These are phyloP conservation scores for Trichosporon sp. DNA, from an alignment of 1,284 basidiomycete species.

Conservation along the genomic window DNA sequence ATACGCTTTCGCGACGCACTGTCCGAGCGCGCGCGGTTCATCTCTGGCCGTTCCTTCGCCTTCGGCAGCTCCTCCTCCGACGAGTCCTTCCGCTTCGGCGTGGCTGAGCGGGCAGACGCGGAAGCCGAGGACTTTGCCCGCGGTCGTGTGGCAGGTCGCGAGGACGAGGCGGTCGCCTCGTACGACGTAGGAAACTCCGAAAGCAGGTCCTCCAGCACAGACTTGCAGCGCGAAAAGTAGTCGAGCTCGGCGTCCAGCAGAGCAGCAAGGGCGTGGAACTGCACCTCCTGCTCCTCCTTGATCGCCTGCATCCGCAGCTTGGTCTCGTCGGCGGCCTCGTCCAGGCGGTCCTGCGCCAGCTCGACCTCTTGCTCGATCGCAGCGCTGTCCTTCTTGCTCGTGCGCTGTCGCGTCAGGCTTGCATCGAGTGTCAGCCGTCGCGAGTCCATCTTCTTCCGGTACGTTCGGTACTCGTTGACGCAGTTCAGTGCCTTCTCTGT, in stretches of 20 bases:
- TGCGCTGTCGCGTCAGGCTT: conserved; percentile 63
- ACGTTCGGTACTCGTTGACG: conserved; percentile 47
- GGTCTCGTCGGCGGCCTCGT: conserved; percentile 74
- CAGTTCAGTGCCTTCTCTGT: conserved; percentile 52
- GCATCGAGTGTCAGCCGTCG: conserved; percentile 71
- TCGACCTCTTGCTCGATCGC: conserved; percentile 73
- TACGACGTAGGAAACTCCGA: conserved; percentile 56
- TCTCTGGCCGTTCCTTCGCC: conserved; percentile 2
- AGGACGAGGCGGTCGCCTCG: neutral
- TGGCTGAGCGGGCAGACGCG: conserved; percentile 19
- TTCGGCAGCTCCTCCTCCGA: conserved; percentile 10
- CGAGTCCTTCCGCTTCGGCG: conserved; percentile 17
- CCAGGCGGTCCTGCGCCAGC: conserved; percentile 67
- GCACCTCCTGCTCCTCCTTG: conserved; percentile 67
- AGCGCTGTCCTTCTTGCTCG: conserved; percentile 57
- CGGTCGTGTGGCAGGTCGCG: neutral
- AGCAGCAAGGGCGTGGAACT: conserved; percentile 60
- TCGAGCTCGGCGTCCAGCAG: conserved; percentile 68
- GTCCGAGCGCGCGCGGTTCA: conserved; percentile 5
- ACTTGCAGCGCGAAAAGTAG: conserved; percentile 66
- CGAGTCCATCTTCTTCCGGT: conserved; percentile 63
- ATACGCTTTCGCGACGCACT: conserved; percentile 17
- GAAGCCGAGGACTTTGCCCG: conserved; percentile 18
- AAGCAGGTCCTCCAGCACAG: conserved; percentile 64
- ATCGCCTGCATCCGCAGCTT: conserved; percentile 67